Conservation (phyloP, 805 yeast species). For the Wickerhamomyces canadensis region DNA sequence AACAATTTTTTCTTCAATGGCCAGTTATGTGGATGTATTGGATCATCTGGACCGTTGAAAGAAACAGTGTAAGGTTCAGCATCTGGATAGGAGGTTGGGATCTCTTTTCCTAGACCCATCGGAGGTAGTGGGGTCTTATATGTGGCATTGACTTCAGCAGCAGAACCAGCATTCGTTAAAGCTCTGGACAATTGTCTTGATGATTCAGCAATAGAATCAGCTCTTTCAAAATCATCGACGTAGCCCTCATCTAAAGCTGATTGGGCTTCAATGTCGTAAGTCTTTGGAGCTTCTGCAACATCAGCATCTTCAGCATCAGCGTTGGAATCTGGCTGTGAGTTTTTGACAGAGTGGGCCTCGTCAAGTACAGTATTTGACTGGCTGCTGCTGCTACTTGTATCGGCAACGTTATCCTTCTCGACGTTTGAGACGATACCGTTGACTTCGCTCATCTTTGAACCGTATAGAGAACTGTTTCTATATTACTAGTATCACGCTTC, state of each 20-base stretch:
- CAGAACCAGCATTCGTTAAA: constrained; percentile 31
- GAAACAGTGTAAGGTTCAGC: constrained; percentile 62
- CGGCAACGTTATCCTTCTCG: too few species aligned
- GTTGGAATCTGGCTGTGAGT: too few species aligned
- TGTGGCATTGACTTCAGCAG: constrained; percentile 24
- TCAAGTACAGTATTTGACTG: too few species aligned
- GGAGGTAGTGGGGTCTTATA: constrained; percentile 36
- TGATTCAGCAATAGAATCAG: constrained; percentile 10
- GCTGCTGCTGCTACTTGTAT: too few species aligned
- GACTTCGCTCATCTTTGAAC: too few species aligned
- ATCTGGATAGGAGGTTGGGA: constrained; percentile 46
- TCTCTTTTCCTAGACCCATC: constrained; percentile 63
- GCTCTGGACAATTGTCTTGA: constrained; percentile 35
- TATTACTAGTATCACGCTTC: too few species aligned
- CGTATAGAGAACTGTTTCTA: too few species aligned
- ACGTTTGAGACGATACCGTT: too few species aligned
- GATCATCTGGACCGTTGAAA: constrained; percentile 76
- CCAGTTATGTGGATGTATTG: constrained; percentile 80
- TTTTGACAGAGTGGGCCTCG: too few species aligned
- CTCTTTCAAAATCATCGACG: constrained; percentile 4
- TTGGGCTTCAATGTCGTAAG: too few species aligned
- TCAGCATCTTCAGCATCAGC: too few species aligned
- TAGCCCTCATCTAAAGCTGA: constrained; percentile 1
- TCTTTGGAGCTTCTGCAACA: neutral
- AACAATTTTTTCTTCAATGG: constrained; percentile 38